Conservation (phyloP, 2,329 filamentous ascomycete species). For the Penicillium verrucosum region DNA sequence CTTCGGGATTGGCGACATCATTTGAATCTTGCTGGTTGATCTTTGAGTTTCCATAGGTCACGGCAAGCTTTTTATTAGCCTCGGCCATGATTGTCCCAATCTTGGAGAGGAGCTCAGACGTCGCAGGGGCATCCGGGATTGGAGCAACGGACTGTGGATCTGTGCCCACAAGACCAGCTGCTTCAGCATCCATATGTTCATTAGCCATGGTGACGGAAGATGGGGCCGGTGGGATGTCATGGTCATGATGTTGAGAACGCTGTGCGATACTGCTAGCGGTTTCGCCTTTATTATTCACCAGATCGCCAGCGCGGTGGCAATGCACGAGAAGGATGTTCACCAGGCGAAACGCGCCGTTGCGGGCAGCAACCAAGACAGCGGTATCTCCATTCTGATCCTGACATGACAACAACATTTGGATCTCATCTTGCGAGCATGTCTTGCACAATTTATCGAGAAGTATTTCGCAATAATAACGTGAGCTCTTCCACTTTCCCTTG, state of each 20-base stretch:
- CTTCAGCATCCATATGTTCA: conserved; percentile 34
- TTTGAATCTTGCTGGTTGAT: conserved; percentile 54
- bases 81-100: conserved; percentile 68
- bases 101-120: conserved; percentile 65
- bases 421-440: conserved; percentile 68
- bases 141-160: conserved; percentile 29
- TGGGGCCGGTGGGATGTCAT: conserved; percentile 63
- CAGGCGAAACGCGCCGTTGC: conserved; percentile 78
- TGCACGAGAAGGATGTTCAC: conserved; percentile 66
- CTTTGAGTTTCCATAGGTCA: conserved; percentile 58
- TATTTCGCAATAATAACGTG: conserved; percentile 88
- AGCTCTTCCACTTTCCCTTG: conserved; percentile 81
- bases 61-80: conserved; percentile 67
- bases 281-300: conserved; percentile 76
- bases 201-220: conserved; percentile 59
- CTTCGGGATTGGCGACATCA: conserved; percentile 42
- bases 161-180: conserved; percentile 27
- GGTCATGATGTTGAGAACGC: conserved; percentile 64
- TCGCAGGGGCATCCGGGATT: conserved; percentile 53
- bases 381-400: conserved; percentile 89
- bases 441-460: conserved; percentile 84
- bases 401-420: conserved; percentile 74
- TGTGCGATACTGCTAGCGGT: conserved; percentile 83
- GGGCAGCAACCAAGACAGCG: conserved; percentile 79
- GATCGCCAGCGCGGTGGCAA: conserved; percentile 72